A percentile compares a stretch with the other conserved stretches of the same genome.
These are phyloP conservation scores for Fusarium mundagurra DNA, from an alignment of 2,329 filamentous ascomycete genomes.

Conservation along the genomic window DNA sequence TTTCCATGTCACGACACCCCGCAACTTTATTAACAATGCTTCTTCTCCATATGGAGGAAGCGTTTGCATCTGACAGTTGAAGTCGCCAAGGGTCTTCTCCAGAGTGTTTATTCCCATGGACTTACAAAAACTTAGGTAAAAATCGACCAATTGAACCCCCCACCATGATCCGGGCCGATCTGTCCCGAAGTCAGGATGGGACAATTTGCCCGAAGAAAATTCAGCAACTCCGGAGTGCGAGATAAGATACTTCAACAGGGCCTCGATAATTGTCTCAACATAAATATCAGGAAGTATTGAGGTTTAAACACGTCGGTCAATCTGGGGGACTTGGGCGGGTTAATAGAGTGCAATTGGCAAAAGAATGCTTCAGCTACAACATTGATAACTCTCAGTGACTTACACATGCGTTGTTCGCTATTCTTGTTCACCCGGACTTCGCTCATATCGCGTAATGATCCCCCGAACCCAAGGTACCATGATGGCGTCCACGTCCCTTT, in stretches of 20 bases:
- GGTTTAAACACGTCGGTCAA: not conserved
- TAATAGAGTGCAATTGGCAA: not conserved
- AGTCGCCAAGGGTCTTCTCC: not conserved
- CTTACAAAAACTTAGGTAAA: not conserved
- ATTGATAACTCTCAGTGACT: not conserved
- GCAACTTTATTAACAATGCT: not conserved
- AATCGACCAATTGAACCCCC: slow-evolving; percentile 7
- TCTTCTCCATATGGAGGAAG: not conserved
- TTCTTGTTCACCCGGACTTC: slow-evolving; percentile 25
- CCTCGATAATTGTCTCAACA: slow-evolving; percentile 38
- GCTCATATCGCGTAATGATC: slow-evolving; percentile 38
- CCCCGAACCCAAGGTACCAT: slow-evolving; percentile 37
- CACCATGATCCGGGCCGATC: slow-evolving; percentile 23
- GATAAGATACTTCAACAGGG: slow-evolving; percentile 26
- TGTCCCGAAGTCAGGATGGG: slow-evolving; percentile 22
- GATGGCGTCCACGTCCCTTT: slow-evolving; percentile 29
- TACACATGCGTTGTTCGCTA: not conserved
- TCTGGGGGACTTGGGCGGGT: not conserved
- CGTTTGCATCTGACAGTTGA: not conserved
- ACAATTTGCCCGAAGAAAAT: slow-evolving; percentile 27
- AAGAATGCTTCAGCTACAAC: not conserved
- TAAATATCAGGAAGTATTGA: slow-evolving; percentile 27
- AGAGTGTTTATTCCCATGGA: not conserved
- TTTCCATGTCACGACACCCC: not conserved
- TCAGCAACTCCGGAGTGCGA: slow-evolving; percentile 13